Evolutionary conservation across 2,329 filamentous ascomycete genomes (phyloP).

Genomic region (Pseudogymnoascus sp.): DNA sequence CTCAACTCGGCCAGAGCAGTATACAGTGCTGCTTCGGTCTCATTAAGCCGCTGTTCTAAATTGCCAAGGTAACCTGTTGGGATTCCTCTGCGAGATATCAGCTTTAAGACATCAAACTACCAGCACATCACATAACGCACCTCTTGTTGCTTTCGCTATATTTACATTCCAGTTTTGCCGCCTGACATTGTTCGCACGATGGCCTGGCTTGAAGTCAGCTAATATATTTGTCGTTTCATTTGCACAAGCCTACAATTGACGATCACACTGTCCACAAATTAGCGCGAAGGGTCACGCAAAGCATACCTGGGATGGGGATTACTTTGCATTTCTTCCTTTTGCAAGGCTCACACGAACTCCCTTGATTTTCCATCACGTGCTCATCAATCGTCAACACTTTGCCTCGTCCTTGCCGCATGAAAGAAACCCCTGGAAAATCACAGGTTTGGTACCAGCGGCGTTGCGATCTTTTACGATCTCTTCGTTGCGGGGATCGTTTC

Average conservation of each 20-base stretch:
- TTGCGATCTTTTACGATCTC: neutral
- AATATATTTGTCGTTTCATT: conserved; percentile 21
- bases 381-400: neutral
- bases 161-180: neutral
- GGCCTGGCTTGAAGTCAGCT: neutral
- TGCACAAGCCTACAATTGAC: neutral
- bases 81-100: conserved; percentile 26
- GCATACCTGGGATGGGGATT: conserved; percentile 21
- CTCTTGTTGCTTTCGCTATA: conserved; percentile 11
- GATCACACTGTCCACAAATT: neutral
- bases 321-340: conserved; percentile 33
- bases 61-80: conserved; percentile 37
- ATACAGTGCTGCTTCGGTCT: conserved; percentile 29
- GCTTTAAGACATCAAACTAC: neutral
- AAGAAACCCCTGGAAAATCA: neutral
- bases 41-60: conserved; percentile 34
- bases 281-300: conserved; percentile 4
- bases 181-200: neutral
- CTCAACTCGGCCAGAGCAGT: conserved; percentile 17
- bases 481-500: neutral
- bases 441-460: neutral
- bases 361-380: conserved; percentile 16
- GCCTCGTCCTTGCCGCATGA: neutral
- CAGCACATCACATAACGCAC: conserved; percentile 20
- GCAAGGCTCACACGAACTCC: conserved; percentile 32